Percentiles rank a stretch among this genome's conserved stretches.
phyloP scores from a whole-genome alignment of 441 rosid genomes.

The Pelargonium cotyledonis region DNA sequence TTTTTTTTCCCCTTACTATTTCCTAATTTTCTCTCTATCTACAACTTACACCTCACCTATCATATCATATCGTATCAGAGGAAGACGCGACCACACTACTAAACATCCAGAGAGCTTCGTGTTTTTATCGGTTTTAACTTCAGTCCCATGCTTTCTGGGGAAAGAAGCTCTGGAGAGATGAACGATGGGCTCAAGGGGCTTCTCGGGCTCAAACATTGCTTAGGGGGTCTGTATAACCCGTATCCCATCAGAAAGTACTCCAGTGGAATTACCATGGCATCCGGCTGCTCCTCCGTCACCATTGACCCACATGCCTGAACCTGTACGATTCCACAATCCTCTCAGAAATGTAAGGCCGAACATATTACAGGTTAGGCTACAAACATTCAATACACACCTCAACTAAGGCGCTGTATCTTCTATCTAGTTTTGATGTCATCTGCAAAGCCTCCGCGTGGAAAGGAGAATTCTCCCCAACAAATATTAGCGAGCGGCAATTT shows the following conservation, averaged over 20 bases:
- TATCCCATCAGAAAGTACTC: slow-evolving; percentile 85
- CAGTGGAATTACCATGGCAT: slow-evolving; percentile 88
- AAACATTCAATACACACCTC: slow-evolving; percentile 45
- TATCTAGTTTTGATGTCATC: slow-evolving; percentile 57
- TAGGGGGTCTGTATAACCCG: slow-evolving; percentile 60
- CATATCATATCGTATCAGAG: neutral
- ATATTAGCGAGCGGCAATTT: slow-evolving; percentile 70
- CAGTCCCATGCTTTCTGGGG: slow-evolving; percentile 97
- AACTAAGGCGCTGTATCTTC: slow-evolving; percentile 62
- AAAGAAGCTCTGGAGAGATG: slow-evolving; percentile 88
- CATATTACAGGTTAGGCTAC: neutral
- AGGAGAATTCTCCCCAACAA: slow-evolving; percentile 72
- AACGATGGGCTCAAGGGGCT: slow-evolving; percentile 76
- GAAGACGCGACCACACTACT: neutral
- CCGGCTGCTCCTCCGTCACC: slow-evolving; percentile 98
- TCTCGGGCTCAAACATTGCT: slow-evolving; percentile 69
- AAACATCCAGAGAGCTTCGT: slow-evolving; percentile 35
- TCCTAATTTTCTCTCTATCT: neutral
- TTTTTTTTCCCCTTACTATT: neutral
- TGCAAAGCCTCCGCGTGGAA: slow-evolving; percentile 66
- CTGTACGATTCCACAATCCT: slow-evolving; percentile 28
- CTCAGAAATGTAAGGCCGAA: neutral
- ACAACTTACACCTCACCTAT: neutral
- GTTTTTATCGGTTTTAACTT: slow-evolving; percentile 94
- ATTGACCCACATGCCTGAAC: slow-evolving; percentile 93